Conservation (phyloP, 2,329 filamentous ascomycete genomes). For the Fusarium staphyleae region DNA sequence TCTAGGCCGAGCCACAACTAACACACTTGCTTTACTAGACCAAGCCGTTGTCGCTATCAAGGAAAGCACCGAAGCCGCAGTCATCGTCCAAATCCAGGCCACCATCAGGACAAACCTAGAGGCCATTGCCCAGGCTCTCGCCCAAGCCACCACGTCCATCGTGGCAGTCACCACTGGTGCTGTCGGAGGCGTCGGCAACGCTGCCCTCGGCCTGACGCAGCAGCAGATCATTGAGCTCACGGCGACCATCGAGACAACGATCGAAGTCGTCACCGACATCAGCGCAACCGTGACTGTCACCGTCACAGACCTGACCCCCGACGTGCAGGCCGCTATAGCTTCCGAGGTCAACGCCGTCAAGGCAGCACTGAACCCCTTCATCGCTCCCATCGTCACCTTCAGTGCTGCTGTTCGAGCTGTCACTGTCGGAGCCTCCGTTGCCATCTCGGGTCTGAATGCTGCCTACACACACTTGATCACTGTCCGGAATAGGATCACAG, state of each 20-base stretch:
- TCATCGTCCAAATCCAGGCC: not conserved
- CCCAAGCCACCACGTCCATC: not conserved
- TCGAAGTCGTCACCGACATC: not conserved
- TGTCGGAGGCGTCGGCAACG: conserved; percentile 2
- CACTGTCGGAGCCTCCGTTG: not conserved
- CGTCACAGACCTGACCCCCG: conserved; percentile 9
- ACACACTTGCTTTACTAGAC: not conserved
- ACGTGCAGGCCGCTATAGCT: not conserved
- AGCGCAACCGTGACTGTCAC: not conserved
- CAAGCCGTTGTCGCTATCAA: not conserved
- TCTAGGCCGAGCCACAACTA: not conserved
- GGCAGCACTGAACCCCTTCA: conserved; percentile 4
- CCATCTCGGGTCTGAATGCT: not conserved
- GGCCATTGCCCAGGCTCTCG: not conserved
- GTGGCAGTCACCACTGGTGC: conserved; percentile 17
- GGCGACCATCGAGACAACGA: not conserved
- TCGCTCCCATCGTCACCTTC: conserved; percentile 3
- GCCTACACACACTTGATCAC: not conserved
- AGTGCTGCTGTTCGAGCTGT: not conserved
- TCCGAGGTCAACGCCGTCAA: conserved; percentile 9
- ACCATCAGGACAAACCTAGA: conserved; percentile 2
- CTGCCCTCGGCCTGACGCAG: not conserved
- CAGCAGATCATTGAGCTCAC: conserved; percentile 7
- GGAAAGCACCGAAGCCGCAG: not conserved
- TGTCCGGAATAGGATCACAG: accelerated